These are phyloP conservation scores for Candida silvatica DNA, from an alignment of 805 yeast species.

Conservation along the genomic window DNA sequence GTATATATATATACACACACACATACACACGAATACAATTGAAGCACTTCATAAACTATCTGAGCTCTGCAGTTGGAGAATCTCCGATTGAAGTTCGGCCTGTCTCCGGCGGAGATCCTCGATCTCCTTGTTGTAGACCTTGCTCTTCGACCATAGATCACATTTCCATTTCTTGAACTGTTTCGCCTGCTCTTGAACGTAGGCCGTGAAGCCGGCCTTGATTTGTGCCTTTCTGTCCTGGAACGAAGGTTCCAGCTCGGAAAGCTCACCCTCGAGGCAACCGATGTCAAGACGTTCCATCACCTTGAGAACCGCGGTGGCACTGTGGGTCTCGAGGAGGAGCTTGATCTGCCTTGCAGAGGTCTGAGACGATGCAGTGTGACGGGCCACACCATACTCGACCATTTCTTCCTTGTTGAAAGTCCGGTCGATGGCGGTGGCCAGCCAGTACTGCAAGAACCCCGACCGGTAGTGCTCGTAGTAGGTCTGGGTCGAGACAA, in stretches of 20 bases:
- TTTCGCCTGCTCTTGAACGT: conserved; percentile 40
- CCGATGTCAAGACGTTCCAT: conserved; percentile 29
- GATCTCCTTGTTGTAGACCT: conserved; percentile 45
- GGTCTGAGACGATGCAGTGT: conserved; percentile 4
- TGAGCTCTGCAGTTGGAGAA: conserved; percentile 9
- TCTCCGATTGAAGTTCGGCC: conserved; percentile 26
- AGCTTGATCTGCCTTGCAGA: conserved; percentile 17
- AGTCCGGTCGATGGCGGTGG: conserved; percentile 7
- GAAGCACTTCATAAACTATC: background rate
- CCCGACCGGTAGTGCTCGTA: conserved; percentile 62
- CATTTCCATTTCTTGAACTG: conserved; percentile 57
- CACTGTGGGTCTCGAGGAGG: conserved; percentile 17
- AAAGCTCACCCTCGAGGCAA: conserved; percentile 29
- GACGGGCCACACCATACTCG: conserved; percentile 8
- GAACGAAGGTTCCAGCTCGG: conserved; percentile 38
- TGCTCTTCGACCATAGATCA: conserved; percentile 46
- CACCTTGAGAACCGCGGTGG: conserved; percentile 28
- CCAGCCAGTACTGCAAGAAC: conserved; percentile 33
- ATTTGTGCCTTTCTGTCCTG: conserved; percentile 34
- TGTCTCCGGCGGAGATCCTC: conserved; percentile 31
- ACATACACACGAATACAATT: background rate
- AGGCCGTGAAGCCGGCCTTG: conserved; percentile 34
- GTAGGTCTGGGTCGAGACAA: conserved; percentile 66
- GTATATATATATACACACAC: background rate
- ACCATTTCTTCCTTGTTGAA: conserved; percentile 7